These are phyloP conservation scores for Quaeritorhiza haematococci DNA, from an alignment of 371 early-diverging fungal species.

Conservation along the genomic window DNA sequence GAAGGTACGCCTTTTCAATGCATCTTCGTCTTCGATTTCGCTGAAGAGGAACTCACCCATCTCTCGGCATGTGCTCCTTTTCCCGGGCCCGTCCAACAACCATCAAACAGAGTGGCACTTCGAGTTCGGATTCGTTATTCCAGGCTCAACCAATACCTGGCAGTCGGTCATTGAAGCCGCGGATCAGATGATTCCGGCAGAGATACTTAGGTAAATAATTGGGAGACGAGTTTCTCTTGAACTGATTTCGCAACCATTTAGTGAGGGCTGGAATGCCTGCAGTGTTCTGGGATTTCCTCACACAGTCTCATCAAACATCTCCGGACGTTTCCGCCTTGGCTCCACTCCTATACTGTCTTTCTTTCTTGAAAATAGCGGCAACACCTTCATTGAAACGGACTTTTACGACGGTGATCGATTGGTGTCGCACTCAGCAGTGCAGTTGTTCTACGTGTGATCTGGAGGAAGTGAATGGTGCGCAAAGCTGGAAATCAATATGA, in stretches of 20 bases:
- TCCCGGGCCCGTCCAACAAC: too few species aligned
- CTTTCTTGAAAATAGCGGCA: conserved; percentile 20
- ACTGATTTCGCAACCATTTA: too few species aligned
- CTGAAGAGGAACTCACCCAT: background rate
- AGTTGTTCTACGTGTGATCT: conserved; percentile 10
- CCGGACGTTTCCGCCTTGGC: too few species aligned
- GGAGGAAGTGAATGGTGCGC: too few species aligned
- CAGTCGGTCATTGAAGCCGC: conserved; percentile 18
- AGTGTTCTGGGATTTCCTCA: too few species aligned
- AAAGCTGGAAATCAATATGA: too few species aligned
- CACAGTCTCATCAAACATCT: too few species aligned
- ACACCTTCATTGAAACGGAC: conserved; percentile 17
- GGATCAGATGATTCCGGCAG: conserved; percentile 19
- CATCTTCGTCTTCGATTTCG: too few species aligned
- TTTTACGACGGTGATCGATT: conserved; percentile 11
- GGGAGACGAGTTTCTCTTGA: too few species aligned
- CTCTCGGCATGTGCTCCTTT: background rate
- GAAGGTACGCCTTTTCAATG: conserved; percentile 5
- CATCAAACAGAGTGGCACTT: conserved; percentile 18
- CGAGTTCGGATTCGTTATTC: conserved; percentile 27
- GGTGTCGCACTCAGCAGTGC: background rate
- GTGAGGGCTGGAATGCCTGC: too few species aligned
- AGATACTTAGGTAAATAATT: conserved; percentile 15
- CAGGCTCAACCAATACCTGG: conserved; percentile 26
- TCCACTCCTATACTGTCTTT: too few species aligned